phyloP scores from a whole-genome alignment of 140 eudicot genomes.

The Cichorium intybus region DNA sequence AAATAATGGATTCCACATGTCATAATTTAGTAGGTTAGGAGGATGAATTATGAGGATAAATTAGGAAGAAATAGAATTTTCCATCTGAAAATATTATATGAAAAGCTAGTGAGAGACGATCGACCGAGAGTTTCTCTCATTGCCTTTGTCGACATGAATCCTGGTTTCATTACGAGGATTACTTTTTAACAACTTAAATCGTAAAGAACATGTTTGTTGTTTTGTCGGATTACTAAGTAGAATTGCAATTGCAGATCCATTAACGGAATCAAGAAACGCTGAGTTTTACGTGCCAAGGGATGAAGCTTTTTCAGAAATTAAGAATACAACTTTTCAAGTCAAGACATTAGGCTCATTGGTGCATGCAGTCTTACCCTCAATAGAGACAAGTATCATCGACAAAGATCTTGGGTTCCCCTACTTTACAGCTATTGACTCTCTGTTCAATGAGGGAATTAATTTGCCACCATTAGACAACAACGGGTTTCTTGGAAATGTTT shows the following conservation, averaged over 20 bases:
- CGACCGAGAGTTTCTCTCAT: too few relatives aligned
- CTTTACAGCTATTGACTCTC: constrained; percentile 63
- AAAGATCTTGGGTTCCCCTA: constrained; percentile 46
- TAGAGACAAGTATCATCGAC: constrained; percentile 38
- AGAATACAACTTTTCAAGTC: constrained; percentile 33
- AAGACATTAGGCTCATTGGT: constrained; percentile 51
- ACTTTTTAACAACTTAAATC: too few relatives aligned
- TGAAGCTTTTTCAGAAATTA: constrained; percentile 65
- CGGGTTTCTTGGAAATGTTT: constrained; percentile 15
- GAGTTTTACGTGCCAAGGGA: constrained; percentile 68
- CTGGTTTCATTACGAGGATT: too few relatives aligned
- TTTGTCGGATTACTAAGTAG: too few relatives aligned
- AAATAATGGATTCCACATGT: too few relatives aligned
- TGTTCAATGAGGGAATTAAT: constrained; percentile 58
- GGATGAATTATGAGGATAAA: too few relatives aligned
- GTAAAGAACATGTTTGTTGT: too few relatives aligned
- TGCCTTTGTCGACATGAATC: too few relatives aligned
- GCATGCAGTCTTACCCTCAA: constrained; percentile 51
- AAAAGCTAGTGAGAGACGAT: too few relatives aligned
- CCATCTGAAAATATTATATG: too few relatives aligned
- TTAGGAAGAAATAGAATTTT: too few relatives aligned
- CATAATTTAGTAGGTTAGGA: too few relatives aligned
- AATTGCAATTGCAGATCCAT: constrained; percentile 45
- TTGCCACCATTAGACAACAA: constrained; percentile 24
- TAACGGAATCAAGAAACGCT: constrained; percentile 46